Conservation (phyloP, 148 eudicot genomes). For the Heliamphora exappendiculata region DNA sequence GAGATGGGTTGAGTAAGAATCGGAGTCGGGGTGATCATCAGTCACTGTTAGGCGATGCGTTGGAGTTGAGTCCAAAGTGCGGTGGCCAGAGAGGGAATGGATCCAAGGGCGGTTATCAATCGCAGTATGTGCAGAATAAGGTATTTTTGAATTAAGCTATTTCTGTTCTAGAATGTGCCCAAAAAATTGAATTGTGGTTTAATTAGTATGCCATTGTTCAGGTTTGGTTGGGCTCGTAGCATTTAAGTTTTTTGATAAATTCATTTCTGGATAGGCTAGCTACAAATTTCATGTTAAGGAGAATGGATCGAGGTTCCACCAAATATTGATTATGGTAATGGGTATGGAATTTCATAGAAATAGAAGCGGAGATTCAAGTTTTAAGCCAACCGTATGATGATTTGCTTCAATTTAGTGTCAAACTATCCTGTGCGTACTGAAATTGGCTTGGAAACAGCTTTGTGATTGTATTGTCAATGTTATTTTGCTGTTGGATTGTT, state of each 20-base stretch:
- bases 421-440: not conserved
- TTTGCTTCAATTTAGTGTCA: not conserved
- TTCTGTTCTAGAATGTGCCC: too few relatives aligned
- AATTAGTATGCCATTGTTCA: not conserved
- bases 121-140: constrained; percentile 7
- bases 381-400: not conserved
- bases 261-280: not conserved
- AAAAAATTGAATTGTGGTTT: not conserved
- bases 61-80: constrained; percentile 9
- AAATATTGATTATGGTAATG: not conserved
- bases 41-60: not conserved
- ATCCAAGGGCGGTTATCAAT: constrained; percentile 6
- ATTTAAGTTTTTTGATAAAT: not conserved
- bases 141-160: not conserved
- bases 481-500: not conserved
- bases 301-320: not conserved
- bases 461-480: not conserved
- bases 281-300: not conserved
- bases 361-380: not conserved
- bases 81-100: constrained; percentile 12
- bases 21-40: not conserved
- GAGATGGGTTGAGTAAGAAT: constrained; percentile 10
- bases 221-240: not conserved
- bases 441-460: not conserved
- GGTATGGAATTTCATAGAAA: not conserved